Base-by-base conservation (phyloP, 1,139 yeast species). In the Diutina neorugosa region DNA sequence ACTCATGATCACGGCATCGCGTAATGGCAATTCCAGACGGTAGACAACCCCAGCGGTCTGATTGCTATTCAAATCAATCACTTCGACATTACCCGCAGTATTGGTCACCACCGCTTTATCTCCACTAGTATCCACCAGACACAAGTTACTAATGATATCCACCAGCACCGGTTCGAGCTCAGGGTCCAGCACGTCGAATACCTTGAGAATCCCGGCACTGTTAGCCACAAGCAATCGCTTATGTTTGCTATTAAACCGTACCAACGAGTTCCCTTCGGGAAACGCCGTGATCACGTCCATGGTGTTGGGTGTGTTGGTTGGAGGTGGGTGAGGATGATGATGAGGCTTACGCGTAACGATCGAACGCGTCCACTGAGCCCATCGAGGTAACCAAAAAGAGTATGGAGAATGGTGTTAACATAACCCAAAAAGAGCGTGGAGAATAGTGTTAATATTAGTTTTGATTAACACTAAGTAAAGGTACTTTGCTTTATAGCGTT, bases 1-100 rank as follows among this genome's bases (percentile, higher is more conserved):
- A 56, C 85, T 86, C 50, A 87, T 80, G 63, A 86, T 81, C 18
- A 69, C 69, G 4, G 83, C 73, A 57, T 81, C 86, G 57, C 94
- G 74, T 44, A 90, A 65, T 0, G 96, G 86, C 47, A 87, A 69
- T 20, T 86, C 76, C 2, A 80, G 70, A 44, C 80, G 63, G 57
- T 65, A 69, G 4, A 75, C 60, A 5, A 66, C 59, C 2, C 69
- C 66, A 23, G 56, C 57, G 52, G 67, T 59, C 46, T 70, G 64
- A 4, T 68, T 61, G 23, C 65, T 54, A 55, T 72, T 77, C 7
- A 46, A 27, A 27, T 46, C 50, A 16, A 46, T 21, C 40, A 46
- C 20, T 18, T 46, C 50, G 2, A 46, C 50, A 11, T 25, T 27
- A 7, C 50, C 50, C 4, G 37, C 50, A 16, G 50, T 46, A 18